These are phyloP conservation scores for Venturia nashicola DNA, from an alignment of 2,329 filamentous ascomycete species.

Conservation along the genomic window DNA sequence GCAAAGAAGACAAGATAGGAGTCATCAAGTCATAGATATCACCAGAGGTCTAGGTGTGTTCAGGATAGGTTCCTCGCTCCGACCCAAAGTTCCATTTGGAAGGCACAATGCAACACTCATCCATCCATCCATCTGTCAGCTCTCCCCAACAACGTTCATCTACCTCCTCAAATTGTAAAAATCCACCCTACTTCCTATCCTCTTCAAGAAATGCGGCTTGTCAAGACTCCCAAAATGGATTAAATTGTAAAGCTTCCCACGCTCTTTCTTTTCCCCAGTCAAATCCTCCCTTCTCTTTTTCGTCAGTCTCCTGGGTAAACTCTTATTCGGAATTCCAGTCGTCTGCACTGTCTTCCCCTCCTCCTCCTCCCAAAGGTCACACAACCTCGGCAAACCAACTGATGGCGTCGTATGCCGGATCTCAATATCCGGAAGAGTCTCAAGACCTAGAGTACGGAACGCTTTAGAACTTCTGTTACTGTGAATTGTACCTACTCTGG, in stretches of 20 bases:
- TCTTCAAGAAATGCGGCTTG: neutral
- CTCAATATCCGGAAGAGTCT: neutral
- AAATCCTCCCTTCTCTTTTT: constrained; percentile 4
- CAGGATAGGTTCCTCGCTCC: too few species aligned
- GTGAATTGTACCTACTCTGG: neutral
- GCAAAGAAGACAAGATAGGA: too few species aligned
- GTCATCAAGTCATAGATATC: too few species aligned
- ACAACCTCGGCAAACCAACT: neutral
- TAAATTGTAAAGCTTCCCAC: constrained; percentile 7
- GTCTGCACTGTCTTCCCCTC: neutral
- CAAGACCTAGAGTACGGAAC: neutral
- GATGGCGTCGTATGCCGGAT: neutral
- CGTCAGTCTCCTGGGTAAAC: neutral
- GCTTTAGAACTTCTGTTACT: neutral
- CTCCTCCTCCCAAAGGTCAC: neutral
- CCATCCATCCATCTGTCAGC: too few species aligned
- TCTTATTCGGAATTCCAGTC: neutral
- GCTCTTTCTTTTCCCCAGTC: constrained; percentile 2
- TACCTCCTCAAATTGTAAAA: neutral
- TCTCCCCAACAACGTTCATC: neutral
- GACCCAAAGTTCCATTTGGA: neutral
- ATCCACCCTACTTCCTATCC: neutral
- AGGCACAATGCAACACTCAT: neutral
- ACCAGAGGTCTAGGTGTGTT: too few species aligned
- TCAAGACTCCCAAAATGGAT: neutral